Percentiles rank a stretch among this genome's conserved stretches.
Conservation (phyloP, 73 alveolate species). For the Blepharisma stoltei region DNA sequence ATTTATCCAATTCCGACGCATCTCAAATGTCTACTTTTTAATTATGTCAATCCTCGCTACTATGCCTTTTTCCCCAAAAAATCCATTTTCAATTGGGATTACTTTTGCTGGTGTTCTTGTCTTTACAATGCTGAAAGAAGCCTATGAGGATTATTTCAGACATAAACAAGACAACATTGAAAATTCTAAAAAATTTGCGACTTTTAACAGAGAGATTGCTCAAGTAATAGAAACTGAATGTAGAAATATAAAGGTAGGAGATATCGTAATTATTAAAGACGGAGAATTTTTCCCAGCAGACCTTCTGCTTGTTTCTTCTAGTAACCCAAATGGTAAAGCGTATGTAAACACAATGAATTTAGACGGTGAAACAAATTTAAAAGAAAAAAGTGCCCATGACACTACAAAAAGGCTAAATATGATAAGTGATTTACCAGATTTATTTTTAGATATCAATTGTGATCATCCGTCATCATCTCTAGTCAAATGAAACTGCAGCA, state of each 20-base stretch:
- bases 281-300: constrained; percentile 59
- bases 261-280: constrained; percentile 37
- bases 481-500: constrained; percentile 5
- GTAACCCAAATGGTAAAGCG: constrained; percentile 57
- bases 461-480: constrained; percentile 18
- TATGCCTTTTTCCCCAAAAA: constrained; percentile 89
- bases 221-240: background rate
- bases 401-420: constrained; percentile 2
- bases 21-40: constrained; percentile 78
- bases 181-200: constrained; percentile 32
- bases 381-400: constrained; percentile 53
- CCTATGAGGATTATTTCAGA: constrained; percentile 46
- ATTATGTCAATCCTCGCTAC: constrained; percentile 69
- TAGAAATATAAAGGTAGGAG: constrained; percentile 47
- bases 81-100: constrained; percentile 85
- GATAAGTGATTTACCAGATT: constrained; percentile 2
- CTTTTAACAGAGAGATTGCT: constrained; percentile 15
- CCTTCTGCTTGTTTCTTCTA: constrained; percentile 33
- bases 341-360: constrained; percentile 94
- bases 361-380: constrained; percentile 97
- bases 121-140: constrained; percentile 53
- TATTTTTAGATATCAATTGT: constrained; percentile 23
- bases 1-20: constrained; percentile 66
- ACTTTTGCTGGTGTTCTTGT: constrained; percentile 64
- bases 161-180: constrained; percentile 43